Base-by-base conservation (phyloP, 768 basidiomycete genomes). In the Kondoa malvinella region DNA sequence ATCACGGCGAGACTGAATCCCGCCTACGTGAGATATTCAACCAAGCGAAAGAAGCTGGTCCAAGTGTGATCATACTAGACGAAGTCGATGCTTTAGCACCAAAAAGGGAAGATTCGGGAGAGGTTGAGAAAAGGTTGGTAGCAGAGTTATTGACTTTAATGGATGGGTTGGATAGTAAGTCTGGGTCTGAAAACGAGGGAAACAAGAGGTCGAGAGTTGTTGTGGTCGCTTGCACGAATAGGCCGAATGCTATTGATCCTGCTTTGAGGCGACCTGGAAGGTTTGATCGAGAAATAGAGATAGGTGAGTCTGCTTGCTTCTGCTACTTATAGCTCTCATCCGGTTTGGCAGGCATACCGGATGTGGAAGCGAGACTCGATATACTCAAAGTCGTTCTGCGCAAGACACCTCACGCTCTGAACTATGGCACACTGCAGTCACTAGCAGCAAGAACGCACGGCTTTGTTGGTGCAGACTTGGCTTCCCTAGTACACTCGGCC, bases 31-130 rank as follows among this genome's bases (percentile, higher is more conserved):
- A 87, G 29, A 86, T 97, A 2, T 99, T 97, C 76, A 83, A 81
- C 56, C 86, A 90, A 72, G 95, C 95, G 0, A 82, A 84, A 67
- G 79, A 81, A 34, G 83, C 85, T 72, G 87, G 86, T 67, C 92
- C 94, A 0, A 94, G 89, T 72, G 91, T 99, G 72, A 84, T 99
- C 60, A 87, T 99, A 29, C 78, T 99, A 34, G 95, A 99, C 72
- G 95, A 99, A 78, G 85, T 99, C 0, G 95, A 99, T 72, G 92
- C 95, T 0, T 78, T 99, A 15, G 94, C 89, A 67, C 95, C 95
- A 1, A 82, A 85, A 67, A 80, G 95, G 62, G 94, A 94, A 74
- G 92, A 92, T 3, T 84, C 86, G 1, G 90, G 92, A 2, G 94
- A 97, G 77, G 94, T 97, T 1, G 95, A 97, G 76, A 88, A 89